Evolutionary conservation across 148 eudicot species (phyloP), one percentile per base, ranked within the genome.

Genomic region (Vaccinium darrowii): DNA sequence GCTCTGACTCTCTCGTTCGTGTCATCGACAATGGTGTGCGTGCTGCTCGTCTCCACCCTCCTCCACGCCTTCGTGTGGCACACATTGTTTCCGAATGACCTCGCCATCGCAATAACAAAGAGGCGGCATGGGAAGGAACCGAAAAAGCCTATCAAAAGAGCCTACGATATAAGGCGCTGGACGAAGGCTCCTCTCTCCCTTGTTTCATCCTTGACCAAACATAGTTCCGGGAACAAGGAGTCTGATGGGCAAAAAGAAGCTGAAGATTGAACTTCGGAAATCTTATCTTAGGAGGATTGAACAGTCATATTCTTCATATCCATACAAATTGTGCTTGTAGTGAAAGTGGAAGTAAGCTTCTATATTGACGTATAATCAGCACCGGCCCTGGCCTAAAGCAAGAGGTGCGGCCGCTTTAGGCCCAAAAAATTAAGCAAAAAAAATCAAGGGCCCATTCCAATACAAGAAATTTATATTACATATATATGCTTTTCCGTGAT

Each of bases 31-130:
- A 94, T 97, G 98, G 98, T 97, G 54, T 87, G 86, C 8, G 88
- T 97, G 7, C 85, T 95, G 58, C 82, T 91, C 49, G 84, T 97
- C 5, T 95, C 94, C 3, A 97, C 99, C 10, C 88, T 97, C 79
- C 87, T 97, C 10, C 99, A 97, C 75, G 99, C 96, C 71, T 91
- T 97, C 36, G 84, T 93, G 57, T 95, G 99, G 99, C 88, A 83
- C 23, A 93, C 98, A 0, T 80, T 97, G 90, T 95, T 97, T 85
- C 99, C 99, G 5, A 97, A 97, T 67, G 99, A 97, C 81, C 92
- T 93, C 1, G 99, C 99, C 82, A 97, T 97, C n/a, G 99, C 99
- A 73, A 95, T 97, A 69, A 92, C 93, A 5, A 93, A 90, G 92
- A 90, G 84, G 39, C 91, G 89, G 81, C 90, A 79, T 4, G 86